Percentiles rank a stretch among this genome's conserved stretches.
phyloP scores from a whole-genome alignment of 306 rosid species.

The Rosa persica region DNA sequence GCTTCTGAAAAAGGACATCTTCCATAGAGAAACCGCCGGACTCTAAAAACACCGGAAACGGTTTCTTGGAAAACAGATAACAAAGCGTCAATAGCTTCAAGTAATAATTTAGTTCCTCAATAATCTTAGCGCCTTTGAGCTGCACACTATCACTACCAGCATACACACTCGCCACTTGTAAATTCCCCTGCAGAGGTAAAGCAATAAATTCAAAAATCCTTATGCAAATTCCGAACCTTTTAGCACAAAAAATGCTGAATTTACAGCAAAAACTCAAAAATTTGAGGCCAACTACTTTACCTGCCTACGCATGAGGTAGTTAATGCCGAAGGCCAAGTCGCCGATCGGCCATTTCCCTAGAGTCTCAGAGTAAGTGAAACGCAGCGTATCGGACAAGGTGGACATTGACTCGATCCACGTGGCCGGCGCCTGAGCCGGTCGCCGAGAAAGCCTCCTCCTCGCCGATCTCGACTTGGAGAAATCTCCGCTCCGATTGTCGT shows the following conservation, averaged over 20 bases:
- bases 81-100: constrained; percentile 79
- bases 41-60: constrained; percentile 86
- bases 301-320: constrained; percentile 92
- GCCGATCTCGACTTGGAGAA: constrained; percentile 64
- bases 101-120: constrained; percentile 60
- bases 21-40: constrained; percentile 73
- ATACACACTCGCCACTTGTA: constrained; percentile 85
- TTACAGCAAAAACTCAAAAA: background rate
- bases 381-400: constrained; percentile 78
- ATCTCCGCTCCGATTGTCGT: constrained; percentile 39
- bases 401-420: constrained; percentile 75
- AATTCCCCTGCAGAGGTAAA: constrained; percentile 61
- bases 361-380: constrained; percentile 88
- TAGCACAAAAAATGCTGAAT: background rate
- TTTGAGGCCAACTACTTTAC: constrained; percentile 30
- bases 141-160: constrained; percentile 71
- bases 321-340: constrained; percentile 96
- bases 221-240: background rate
- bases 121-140: constrained; percentile 70
- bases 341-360: constrained; percentile 98
- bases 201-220: background rate
- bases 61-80: constrained; percentile 83
- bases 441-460: constrained; percentile 64
- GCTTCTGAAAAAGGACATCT: constrained; percentile 87
- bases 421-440: constrained; percentile 98